phyloP scores from a whole-genome alignment of 2,329 filamentous ascomycete genomes.

The Colletotrichum sp. region DNA sequence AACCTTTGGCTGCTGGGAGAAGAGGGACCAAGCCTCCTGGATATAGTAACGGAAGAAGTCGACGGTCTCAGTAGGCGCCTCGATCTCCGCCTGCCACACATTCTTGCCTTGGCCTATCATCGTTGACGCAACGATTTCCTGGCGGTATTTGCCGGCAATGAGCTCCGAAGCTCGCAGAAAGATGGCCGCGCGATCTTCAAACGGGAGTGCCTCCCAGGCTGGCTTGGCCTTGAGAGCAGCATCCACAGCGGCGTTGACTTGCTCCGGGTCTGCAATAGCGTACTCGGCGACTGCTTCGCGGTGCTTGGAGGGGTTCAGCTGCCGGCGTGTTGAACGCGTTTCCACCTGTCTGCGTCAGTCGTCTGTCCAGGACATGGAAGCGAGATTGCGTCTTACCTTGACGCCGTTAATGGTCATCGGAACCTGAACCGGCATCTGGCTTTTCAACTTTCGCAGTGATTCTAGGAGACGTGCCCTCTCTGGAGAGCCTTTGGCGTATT shows the following conservation, averaged over 20 bases:
- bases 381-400: background rate
- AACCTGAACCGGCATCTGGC: background rate
- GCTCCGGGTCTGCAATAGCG: background rate
- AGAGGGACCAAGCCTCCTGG: slow-evolving; percentile 89
- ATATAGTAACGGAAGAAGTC: slow-evolving; percentile 97
- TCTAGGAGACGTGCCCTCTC: background rate
- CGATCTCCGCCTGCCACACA: slow-evolving; percentile 97
- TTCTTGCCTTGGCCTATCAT: slow-evolving; percentile 99
- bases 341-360: background rate
- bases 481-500: background rate
- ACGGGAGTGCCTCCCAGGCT: slow-evolving; percentile 85
- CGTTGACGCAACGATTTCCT: slow-evolving; percentile 94
- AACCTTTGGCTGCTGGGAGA: slow-evolving; percentile 84
- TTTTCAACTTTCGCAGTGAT: background rate
- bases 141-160: slow-evolving; percentile 89
- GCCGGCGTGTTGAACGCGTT: background rate
- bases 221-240: slow-evolving; percentile 63
- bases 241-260: background rate
- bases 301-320: background rate
- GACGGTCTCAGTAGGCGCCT: slow-evolving; percentile 89
- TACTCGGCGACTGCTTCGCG: background rate
- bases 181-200: slow-evolving; percentile 87
- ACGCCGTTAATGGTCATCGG: background rate
- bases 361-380: background rate
- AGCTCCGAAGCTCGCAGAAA: slow-evolving; percentile 97